These are phyloP conservation scores for Syzygium syzygioides DNA, from an alignment of 441 rosid genomes.

Conservation along the genomic window DNA sequence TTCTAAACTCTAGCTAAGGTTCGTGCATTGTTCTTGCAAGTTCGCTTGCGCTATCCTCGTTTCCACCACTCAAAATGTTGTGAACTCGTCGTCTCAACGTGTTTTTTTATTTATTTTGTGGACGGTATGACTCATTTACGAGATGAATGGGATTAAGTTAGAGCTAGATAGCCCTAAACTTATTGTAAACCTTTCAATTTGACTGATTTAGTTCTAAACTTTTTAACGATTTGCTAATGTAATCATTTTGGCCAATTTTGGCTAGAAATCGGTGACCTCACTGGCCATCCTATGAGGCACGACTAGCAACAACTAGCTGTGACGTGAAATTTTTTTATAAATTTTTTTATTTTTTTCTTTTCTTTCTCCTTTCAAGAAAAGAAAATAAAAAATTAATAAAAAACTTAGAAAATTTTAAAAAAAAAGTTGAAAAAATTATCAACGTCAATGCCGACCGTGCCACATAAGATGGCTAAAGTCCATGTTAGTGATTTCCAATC, in stretches of 20 bases:
- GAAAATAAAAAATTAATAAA: no score
- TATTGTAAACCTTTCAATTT: no score
- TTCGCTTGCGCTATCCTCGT: neutral
- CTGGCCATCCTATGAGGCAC: no score
- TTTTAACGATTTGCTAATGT: no score
- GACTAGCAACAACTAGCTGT: accelerated
- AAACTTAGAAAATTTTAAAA: no score
- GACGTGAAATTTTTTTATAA: no score
- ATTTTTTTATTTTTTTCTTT: no score
- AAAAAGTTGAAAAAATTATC: no score
- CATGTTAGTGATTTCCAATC: accelerated
- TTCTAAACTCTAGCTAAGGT: neutral
- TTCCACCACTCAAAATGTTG: neutral
- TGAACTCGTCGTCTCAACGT: neutral
- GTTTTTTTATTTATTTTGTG: neutral
- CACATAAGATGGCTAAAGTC: accelerated
- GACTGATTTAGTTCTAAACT: no score
- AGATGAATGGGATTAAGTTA: neutral
- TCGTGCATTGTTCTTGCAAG: neutral
- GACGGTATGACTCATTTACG: neutral
- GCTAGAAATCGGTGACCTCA: no score
- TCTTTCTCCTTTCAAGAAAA: neutral
- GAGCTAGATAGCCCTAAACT: no score
- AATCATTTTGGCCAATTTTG: no score
- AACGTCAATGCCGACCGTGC: accelerated